These are phyloP conservation scores for Haberlea rhodopensis DNA, from an alignment of 257 asterid species.

Conservation along the genomic window DNA sequence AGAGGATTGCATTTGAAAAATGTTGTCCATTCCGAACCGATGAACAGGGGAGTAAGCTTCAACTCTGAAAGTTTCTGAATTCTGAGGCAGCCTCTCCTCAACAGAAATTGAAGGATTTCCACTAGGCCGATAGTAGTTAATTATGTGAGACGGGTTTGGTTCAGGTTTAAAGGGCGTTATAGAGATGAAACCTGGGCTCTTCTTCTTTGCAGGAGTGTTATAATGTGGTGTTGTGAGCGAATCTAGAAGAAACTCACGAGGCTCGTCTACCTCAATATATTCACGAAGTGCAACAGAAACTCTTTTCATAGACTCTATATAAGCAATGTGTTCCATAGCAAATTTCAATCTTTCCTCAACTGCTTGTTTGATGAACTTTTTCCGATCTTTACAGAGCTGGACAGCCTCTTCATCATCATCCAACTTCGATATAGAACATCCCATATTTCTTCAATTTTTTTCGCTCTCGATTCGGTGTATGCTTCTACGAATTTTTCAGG, in stretches of 20 bases:
- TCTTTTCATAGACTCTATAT: slow-evolving; percentile 74
- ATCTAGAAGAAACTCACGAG: slow-evolving; percentile 44
- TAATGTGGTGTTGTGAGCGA: neutral
- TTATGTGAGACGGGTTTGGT: slow-evolving; percentile 41
- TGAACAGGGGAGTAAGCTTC: slow-evolving; percentile 65
- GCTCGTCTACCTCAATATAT: slow-evolving; percentile 77
- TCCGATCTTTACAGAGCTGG: slow-evolving; percentile 82
- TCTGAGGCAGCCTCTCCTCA: slow-evolving; percentile 73
- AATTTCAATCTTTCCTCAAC: slow-evolving; percentile 74
- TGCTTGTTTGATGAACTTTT: slow-evolving; percentile 84
- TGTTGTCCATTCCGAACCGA: slow-evolving; percentile 70
- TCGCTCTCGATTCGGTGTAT: neutral
- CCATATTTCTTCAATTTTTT: slow-evolving; percentile 46
- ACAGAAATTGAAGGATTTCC: slow-evolving; percentile 71
- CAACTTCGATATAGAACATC: slow-evolving; percentile 93
- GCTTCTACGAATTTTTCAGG: slow-evolving; percentile 45
- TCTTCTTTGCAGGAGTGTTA: neutral
- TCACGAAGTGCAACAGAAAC: slow-evolving; percentile 89
- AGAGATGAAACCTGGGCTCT: slow-evolving; percentile 61
- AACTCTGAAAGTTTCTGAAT: slow-evolving; percentile 71
- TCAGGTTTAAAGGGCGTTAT: slow-evolving; percentile 47
- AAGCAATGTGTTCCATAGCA: slow-evolving; percentile 80
- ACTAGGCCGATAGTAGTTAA: slow-evolving; percentile 66
- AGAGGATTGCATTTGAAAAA: slow-evolving; percentile 67
- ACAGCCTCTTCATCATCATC: slow-evolving; percentile 92